These are phyloP conservation scores for Bombardia bombarda DNA, from an alignment of 495 filamentous ascomycete genomes.

Conservation along the genomic window DNA sequence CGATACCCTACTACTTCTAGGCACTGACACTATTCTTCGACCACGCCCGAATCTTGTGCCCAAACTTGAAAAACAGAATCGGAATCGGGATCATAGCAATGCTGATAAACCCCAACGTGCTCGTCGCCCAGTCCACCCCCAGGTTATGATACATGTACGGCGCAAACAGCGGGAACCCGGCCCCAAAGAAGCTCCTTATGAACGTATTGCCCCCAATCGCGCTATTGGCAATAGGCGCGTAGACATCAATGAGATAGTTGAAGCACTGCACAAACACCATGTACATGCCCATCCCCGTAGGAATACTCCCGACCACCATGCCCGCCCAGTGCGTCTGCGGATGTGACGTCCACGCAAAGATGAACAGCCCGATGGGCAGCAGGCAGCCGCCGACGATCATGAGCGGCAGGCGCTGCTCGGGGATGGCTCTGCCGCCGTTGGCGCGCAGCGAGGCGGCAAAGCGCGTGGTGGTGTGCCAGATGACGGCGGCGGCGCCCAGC, in stretches of 20 bases:
- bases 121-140: background rate
- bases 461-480: conserved; percentile 14
- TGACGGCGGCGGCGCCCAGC: conserved; percentile 14
- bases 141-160: conserved; percentile 43
- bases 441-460: conserved; percentile 14
- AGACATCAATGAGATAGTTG: conserved; percentile 72
- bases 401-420: conserved; percentile 69
- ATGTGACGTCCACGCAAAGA: conserved; percentile 1
- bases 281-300: too few relatives aligned
- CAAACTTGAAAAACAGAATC: too few relatives aligned
- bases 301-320: too few relatives aligned
- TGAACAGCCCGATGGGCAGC: conserved; percentile 5
- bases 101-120: background rate
- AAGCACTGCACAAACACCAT: conserved; percentile 53
- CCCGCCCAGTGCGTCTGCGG: conserved; percentile 2
- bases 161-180: conserved; percentile 72
- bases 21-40: too few relatives aligned
- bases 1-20: too few relatives aligned
- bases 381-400: conserved; percentile 34
- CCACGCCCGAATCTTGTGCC: too few relatives aligned
- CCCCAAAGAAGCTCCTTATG: conserved; percentile 60
- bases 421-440: conserved; percentile 35
- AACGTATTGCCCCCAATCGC: conserved; percentile 62
- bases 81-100: too few relatives aligned
- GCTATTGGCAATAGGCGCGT: conserved; percentile 65